Conservation (phyloP, 768 basidiomycete genomes). For the Termitomyces sp. region DNA sequence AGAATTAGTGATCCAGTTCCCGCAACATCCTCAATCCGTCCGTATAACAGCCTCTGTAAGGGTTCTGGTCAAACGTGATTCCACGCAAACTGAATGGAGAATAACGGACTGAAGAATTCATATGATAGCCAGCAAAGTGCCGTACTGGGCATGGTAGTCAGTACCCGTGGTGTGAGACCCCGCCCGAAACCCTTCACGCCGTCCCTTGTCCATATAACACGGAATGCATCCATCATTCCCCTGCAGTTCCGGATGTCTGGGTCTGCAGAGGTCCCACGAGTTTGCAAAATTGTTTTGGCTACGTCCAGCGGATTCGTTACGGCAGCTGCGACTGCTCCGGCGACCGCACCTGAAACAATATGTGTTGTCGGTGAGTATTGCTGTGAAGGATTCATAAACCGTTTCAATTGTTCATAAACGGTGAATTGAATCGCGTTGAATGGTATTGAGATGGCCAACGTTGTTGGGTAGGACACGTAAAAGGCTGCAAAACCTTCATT, state of each 20-base stretch:
- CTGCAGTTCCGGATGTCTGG: conserved; percentile 74
- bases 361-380: conserved; percentile 93
- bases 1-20: conserved; percentile 2
- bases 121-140: conserved; percentile 97
- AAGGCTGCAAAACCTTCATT: conserved; percentile 87
- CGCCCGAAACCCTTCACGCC: conserved; percentile 82
- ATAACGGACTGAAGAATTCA: conserved; percentile 91
- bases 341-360: conserved; percentile 85
- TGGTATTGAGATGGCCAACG: conserved; percentile 92
- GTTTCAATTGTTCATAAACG: conserved; percentile 91
- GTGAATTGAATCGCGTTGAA: conserved; percentile 98
- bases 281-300: conserved; percentile 95
- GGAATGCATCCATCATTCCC: conserved; percentile 85
- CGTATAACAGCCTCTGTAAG: conserved; percentile 62
- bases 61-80: conserved; percentile 9
- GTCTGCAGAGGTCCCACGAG: conserved; percentile 85
- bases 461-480: conserved; percentile 98
- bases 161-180: conserved; percentile 84
- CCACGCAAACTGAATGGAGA: neutral
- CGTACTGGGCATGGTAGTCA: conserved; percentile 96
- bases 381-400: conserved; percentile 75
- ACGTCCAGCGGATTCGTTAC: conserved; percentile 97
- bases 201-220: conserved; percentile 82
- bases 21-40: conserved; percentile 25
- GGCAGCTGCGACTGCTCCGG: conserved; percentile 91